Evolutionary conservation across 2,329 filamentous ascomycete species (phyloP).

Genomic region (Colletotrichum truncatum): DNA sequence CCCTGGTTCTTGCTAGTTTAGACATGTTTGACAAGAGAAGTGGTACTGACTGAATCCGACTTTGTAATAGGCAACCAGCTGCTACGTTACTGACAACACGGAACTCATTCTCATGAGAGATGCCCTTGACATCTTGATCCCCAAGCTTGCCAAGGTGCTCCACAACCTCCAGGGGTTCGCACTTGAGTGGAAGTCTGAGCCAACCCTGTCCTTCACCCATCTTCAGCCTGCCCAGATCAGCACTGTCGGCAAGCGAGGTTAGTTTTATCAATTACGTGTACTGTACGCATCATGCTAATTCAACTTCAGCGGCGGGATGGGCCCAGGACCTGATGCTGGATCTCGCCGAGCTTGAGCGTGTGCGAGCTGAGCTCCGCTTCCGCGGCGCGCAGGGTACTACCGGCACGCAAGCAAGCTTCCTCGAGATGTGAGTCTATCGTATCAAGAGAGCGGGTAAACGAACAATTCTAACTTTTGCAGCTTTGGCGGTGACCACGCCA

Average conservation of each 20-base stretch:
- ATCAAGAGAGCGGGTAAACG: no score
- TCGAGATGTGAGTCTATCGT: no score
- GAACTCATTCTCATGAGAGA: conserved; percentile 78
- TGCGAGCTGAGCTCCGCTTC: conserved; percentile 76
- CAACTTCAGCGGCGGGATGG: conserved; percentile 55
- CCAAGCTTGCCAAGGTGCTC: conserved; percentile 83
- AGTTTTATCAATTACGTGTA: not conserved
- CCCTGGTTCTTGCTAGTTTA: no score
- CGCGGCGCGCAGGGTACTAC: conserved; percentile 76
- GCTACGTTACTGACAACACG: conserved; percentile 77
- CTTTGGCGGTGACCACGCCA: conserved; percentile 57
- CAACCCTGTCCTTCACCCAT: conserved; percentile 82
- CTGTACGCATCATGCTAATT: not conserved
- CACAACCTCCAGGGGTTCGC: conserved; percentile 79
- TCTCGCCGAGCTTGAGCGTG: conserved; percentile 74
- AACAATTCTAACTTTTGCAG: no score
- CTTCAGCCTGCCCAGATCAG: conserved; percentile 68
- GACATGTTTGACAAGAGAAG: no score
- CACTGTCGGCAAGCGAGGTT: no score
- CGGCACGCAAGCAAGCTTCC: conserved; percentile 81
- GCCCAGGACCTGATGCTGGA: conserved; percentile 55
- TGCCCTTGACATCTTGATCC: conserved; percentile 78
- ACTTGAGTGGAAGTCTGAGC: conserved; percentile 66
- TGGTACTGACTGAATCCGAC: not conserved
- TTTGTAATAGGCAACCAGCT: conserved; percentile 46